These are phyloP conservation scores for Diospyros kaki DNA, from an alignment of 148 eudicot species.

Conservation along the genomic window DNA sequence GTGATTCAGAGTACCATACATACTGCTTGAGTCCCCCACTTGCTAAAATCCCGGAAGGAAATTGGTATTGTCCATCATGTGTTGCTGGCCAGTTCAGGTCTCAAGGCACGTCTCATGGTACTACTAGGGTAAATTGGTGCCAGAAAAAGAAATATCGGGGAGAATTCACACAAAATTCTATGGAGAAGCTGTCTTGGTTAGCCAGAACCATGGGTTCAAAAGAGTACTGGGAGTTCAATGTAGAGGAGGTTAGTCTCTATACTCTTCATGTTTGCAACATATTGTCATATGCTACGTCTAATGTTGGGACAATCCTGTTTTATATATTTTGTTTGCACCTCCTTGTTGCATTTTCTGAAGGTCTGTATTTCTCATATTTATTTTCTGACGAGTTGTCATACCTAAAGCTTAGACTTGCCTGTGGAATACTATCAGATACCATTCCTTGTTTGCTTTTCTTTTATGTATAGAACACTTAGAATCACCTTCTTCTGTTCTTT, in stretches of 20 bases:
- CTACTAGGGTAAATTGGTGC: slow-evolving; percentile 18
- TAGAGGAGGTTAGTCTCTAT: slow-evolving; percentile 41
- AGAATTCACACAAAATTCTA: slow-evolving; percentile 26
- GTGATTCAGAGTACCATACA: slow-evolving; percentile 59
- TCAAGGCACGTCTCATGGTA: slow-evolving; percentile 21
- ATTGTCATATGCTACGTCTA: neutral
- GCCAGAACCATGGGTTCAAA: slow-evolving; percentile 39
- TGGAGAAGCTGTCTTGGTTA: slow-evolving; percentile 34
- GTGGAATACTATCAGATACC: neutral
- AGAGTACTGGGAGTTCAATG: slow-evolving; percentile 49
- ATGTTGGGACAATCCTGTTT: neutral
- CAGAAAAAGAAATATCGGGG: slow-evolving; percentile 29
- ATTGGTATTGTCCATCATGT: slow-evolving; percentile 63
- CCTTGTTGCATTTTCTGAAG: neutral
- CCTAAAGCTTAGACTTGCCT: neutral
- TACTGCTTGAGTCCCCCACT: slow-evolving; percentile 60
- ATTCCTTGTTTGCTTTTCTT: neutral
- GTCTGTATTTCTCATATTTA: neutral
- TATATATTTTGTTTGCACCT: neutral
- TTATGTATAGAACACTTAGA: no score
- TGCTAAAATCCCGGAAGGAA: slow-evolving; percentile 47
- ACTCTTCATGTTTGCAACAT: neutral
- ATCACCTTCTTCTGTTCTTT: neutral
- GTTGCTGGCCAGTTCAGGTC: slow-evolving; percentile 26
- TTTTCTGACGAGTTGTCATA: neutral